Evolutionary conservation across 371 early-diverging fungal species (phyloP).

Genomic region (Mortierella sp.): DNA sequence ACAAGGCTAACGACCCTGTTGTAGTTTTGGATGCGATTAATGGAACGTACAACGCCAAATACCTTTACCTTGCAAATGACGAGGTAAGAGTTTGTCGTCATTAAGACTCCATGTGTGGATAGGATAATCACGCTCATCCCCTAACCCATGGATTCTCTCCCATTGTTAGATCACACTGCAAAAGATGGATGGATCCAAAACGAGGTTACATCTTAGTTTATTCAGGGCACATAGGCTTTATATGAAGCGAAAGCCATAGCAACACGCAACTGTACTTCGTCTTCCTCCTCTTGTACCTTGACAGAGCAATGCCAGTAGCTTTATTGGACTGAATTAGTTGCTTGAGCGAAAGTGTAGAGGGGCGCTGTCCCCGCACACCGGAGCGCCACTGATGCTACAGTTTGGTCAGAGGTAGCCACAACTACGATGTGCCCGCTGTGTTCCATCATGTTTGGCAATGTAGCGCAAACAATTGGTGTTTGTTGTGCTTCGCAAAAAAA

Average conservation of each 20-base stretch:
- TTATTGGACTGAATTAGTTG: too few relatives aligned
- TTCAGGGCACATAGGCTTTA: constrained; percentile 44
- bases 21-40: constrained; percentile 46
- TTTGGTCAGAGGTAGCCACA: too few relatives aligned
- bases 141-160: too few relatives aligned
- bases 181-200: constrained; percentile 47
- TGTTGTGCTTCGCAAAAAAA: too few relatives aligned
- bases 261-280: background rate
- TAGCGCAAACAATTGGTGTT: too few relatives aligned
- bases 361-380: too few relatives aligned
- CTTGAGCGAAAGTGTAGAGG: too few relatives aligned
- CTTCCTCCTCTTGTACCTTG: background rate
- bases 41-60: constrained; percentile 51
- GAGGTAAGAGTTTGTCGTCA: constrained; percentile 31
- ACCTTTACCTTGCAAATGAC: constrained; percentile 28
- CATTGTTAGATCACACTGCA: constrained; percentile 42
- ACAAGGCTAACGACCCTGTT: constrained; percentile 39
- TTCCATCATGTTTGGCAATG: too few relatives aligned
- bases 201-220: constrained; percentile 33
- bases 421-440: too few relatives aligned
- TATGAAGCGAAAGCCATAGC: constrained; percentile 48
- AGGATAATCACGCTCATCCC: background rate
- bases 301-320: background rate
- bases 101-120: too few relatives aligned
- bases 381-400: too few relatives aligned